Evolutionary conservation across 2,329 filamentous ascomycete species (phyloP), one percentile per base, ranked within the genome.

Genomic region (Fusarium albidum): DNA sequence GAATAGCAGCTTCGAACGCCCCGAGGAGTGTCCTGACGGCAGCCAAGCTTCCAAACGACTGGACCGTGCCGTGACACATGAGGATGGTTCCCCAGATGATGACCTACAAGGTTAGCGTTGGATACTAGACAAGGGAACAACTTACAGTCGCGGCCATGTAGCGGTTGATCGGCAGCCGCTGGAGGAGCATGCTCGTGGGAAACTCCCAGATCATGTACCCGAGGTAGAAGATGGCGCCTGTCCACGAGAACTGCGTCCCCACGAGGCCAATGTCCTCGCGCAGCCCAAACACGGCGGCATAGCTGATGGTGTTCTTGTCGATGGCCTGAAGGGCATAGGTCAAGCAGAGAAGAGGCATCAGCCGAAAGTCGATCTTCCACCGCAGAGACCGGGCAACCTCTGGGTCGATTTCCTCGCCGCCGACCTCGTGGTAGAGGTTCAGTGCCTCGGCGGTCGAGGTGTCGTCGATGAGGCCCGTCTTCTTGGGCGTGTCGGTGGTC

Each of bases 201-300:
- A 71, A 73, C 43, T 73, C 71, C 37, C 69, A 71, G 17, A 64
- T 54, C 33, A 75, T 62, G 52, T 75, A 79, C 10, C 69, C 52
- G 9, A 76, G 65, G 43, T 75, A 79, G 56, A 77, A 77, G 12
- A 77, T 68, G 2, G 72, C 75, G 1, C 72, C 73, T 0, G 75
- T 61, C 74, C 73, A 77, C 2, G 67, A 71, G 52, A 76, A 77
- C 34, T 77, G 65, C 3, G 69, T 66, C 1, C 70, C 70, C 1
- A 65, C 55, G 1, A 78, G 65, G 8, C 65, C 48, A 11, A 76
- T 65, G 31, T 75, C 72, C 4, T 72, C 65, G 11, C 70, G 66
- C 6, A 77, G 66, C 1, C 74, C 74, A 38, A 77, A 77, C 5
- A 77, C 73, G 1, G 75, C 75, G 27, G 71, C 70, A 50, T 73